Evolutionary conservation across 192 early-diverging fungal species (phyloP).

Genomic region (Coemansia sp.): DNA sequence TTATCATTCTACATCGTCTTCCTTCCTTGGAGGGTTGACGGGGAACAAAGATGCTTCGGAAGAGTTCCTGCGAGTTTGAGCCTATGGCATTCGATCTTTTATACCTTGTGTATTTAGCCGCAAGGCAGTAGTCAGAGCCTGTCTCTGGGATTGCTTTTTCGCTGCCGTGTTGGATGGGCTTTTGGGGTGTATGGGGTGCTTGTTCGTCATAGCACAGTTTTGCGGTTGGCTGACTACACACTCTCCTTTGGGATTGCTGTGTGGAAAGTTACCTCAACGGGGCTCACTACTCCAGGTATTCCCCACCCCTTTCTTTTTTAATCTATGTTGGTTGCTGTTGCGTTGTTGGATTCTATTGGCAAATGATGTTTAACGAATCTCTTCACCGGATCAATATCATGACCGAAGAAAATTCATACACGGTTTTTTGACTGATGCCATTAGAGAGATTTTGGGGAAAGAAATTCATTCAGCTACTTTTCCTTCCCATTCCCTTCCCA

Average conservation of each 20-base stretch:
- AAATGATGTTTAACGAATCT: conserved; percentile 55
- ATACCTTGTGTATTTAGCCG: not conserved
- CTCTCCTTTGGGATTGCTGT: not conserved
- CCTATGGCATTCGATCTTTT: not conserved
- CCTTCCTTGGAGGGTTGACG: not conserved
- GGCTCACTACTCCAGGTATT: conserved; percentile 56
- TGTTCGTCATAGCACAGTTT: conserved; percentile 59
- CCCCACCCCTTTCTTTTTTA: conserved; percentile 37
- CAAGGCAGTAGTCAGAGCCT: conserved; percentile 2
- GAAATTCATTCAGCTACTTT: no score
- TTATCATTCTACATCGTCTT: conserved; percentile 2
- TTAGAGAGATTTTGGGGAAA: no score
- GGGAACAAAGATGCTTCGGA: conserved; percentile 29
- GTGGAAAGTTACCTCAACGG: conserved; percentile 50
- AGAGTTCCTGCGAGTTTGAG: conserved; percentile 8
- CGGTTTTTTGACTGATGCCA: conserved; percentile 48
- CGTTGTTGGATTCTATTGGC: not conserved
- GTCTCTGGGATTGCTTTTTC: not conserved
- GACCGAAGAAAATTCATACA: conserved; percentile 33
- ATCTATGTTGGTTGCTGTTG: conserved; percentile 8
- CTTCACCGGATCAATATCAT: conserved; percentile 51
- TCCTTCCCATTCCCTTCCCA: no score
- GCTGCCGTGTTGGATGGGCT: not conserved
- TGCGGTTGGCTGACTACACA: conserved; percentile 40
- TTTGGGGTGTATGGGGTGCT: conserved; percentile 1